phyloP scores from a whole-genome alignment of 2,329 filamentous ascomycete genomes.

The Mycogone perniciosa region DNA sequence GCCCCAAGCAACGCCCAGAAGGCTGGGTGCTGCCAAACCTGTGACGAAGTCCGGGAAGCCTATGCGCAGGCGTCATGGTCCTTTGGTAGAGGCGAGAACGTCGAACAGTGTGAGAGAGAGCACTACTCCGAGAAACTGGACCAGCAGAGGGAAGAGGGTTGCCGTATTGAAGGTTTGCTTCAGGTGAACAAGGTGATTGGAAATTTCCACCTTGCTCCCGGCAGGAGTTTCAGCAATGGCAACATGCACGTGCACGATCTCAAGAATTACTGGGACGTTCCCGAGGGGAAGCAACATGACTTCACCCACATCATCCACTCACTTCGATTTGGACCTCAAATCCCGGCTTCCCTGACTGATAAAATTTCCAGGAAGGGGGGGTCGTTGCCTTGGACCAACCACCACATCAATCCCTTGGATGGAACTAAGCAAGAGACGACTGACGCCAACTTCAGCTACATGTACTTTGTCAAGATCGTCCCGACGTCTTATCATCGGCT shows the following conservation, averaged over 20 bases:
- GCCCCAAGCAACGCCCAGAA: slow-evolving; percentile 67
- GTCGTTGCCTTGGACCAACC: slow-evolving; percentile 67
- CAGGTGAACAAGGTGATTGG: slow-evolving; percentile 98
- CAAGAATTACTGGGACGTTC: slow-evolving; percentile 83
- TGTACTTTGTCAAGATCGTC: slow-evolving; percentile 99
- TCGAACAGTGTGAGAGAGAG: slow-evolving; percentile 92
- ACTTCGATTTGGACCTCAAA: slow-evolving; percentile 85
- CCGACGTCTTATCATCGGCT: slow-evolving; percentile 91
- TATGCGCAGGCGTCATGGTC: slow-evolving; percentile 89
- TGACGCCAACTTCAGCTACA: slow-evolving; percentile 87
- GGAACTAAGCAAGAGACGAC: slow-evolving; percentile 66
- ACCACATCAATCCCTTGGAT: slow-evolving; percentile 90
- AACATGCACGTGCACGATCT: slow-evolving; percentile 98
- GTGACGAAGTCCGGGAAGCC: slow-evolving; percentile 91
- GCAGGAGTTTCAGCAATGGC: slow-evolving; percentile 90
- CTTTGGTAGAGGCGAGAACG: slow-evolving; percentile 83
- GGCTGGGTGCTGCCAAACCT: slow-evolving; percentile 91
- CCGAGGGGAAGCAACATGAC: slow-evolving; percentile 65
- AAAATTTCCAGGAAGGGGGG: slow-evolving; percentile 45
- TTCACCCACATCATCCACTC: slow-evolving; percentile 87
- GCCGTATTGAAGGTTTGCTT: slow-evolving; percentile 84
- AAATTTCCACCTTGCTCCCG: slow-evolving; percentile 97
- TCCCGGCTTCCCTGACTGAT: slow-evolving; percentile 64
- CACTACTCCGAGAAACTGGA: slow-evolving; percentile 88
- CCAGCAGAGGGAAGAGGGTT: slow-evolving; percentile 83